Evolutionary conservation across 345 rosid species (phyloP).

Genomic region (Hevea brasiliensis): DNA sequence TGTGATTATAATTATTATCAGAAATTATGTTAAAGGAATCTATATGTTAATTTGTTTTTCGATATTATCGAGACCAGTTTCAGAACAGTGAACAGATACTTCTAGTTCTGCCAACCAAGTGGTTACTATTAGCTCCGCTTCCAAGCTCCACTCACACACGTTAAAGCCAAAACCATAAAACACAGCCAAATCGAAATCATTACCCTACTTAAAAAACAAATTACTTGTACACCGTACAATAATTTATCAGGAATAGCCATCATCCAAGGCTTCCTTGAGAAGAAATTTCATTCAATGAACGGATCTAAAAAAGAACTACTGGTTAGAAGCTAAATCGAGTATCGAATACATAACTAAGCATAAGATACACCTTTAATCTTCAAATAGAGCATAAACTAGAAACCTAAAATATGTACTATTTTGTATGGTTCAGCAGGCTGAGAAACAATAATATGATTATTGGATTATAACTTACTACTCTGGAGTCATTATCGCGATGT

Average conservation of each 20-base stretch:
- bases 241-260: background rate
- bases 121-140: too few relatives aligned
- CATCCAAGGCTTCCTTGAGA: background rate
- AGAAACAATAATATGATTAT: background rate
- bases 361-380: background rate
- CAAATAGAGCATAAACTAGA: background rate
- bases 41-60: too few relatives aligned
- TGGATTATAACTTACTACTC: constrained; percentile 14
- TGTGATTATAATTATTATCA: background rate
- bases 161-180: background rate
- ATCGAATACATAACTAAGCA: background rate
- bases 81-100: too few relatives aligned
- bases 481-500: constrained; percentile 14
- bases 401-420: background rate
- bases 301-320: background rate
- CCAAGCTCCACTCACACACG: too few relatives aligned
- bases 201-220: too few relatives aligned
- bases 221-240: background rate
- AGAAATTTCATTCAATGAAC: background rate
- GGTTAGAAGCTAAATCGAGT: background rate
- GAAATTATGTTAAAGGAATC: background rate
- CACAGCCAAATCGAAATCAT: too few relatives aligned
- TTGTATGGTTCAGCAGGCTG: background rate
- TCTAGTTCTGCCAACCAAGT: too few relatives aligned
- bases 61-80: too few relatives aligned